phyloP scores from a whole-genome alignment of 495 filamentous ascomycete species.

The Penicillium odoratum region DNA sequence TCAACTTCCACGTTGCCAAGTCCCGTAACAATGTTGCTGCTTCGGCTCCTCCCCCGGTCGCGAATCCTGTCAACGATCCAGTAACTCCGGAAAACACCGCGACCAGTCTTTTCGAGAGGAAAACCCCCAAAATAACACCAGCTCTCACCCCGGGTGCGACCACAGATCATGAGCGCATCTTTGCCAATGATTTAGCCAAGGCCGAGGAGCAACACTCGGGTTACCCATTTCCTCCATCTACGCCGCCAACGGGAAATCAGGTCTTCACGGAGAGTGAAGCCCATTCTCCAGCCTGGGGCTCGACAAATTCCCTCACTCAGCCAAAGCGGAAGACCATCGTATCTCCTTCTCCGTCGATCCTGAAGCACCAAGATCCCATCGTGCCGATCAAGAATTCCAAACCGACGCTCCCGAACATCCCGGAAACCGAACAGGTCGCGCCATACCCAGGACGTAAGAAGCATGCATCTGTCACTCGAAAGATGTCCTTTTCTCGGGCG shows the following conservation, averaged over 20 bases:
- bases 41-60: constrained; percentile 21
- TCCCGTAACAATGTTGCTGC: constrained; percentile 14
- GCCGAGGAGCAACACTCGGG: constrained; percentile 30
- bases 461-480: constrained; percentile 40
- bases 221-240: constrained; percentile 35
- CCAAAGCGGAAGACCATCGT: constrained; percentile 68
- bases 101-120: constrained; percentile 41
- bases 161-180: constrained; percentile 60
- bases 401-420: constrained; percentile 22
- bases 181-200: constrained; percentile 42
- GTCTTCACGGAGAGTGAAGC: constrained; percentile 43
- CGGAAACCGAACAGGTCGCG: constrained; percentile 15
- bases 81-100: constrained; percentile 37
- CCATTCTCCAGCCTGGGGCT: constrained; percentile 63
- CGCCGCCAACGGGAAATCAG: constrained; percentile 17
- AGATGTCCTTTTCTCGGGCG: constrained; percentile 60
- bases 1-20: constrained; percentile 63
- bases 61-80: constrained; percentile 33
- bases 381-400: constrained; percentile 27
- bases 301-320: constrained; percentile 63
- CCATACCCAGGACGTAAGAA: constrained; percentile 14
- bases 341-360: constrained; percentile 68
- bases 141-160: constrained; percentile 60
- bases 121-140: constrained; percentile 38
- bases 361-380: constrained; percentile 61